A percentile compares a stretch with the other conserved stretches of the same genome.
Conservation (phyloP, 345 rosid genomes). For the Hibiscus mutabilis region DNA sequence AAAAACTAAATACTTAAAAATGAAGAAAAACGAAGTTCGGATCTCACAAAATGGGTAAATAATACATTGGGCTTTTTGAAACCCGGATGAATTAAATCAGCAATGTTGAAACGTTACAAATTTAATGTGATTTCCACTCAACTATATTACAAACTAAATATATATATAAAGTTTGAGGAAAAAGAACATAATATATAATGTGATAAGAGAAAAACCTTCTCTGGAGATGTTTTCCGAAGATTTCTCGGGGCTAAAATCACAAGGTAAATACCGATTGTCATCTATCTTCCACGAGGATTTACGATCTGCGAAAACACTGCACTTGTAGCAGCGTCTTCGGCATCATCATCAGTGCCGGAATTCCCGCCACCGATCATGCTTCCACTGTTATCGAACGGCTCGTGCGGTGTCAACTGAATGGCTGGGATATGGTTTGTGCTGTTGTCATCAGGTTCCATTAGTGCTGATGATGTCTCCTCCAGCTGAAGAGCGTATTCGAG, state of each 20-base stretch:
- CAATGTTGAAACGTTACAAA: slow-evolving; percentile 15
- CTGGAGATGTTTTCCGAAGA: slow-evolving; percentile 11
- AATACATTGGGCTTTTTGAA: no score
- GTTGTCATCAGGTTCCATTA: slow-evolving; percentile 88
- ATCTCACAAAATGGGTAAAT: no score
- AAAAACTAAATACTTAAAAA: no score
- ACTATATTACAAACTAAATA: slow-evolving; percentile 30
- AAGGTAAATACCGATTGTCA: background rate
- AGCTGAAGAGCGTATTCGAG: slow-evolving; percentile 92
- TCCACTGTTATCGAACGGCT: slow-evolving; percentile 76
- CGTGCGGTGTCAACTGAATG: slow-evolving; percentile 73
- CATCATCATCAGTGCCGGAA: slow-evolving; percentile 63
- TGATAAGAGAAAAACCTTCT: slow-evolving; percentile 16
- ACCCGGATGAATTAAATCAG: slow-evolving; percentile 16
- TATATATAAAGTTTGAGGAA: slow-evolving; percentile 24
- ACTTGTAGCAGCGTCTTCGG: slow-evolving; percentile 77
- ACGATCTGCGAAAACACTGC: slow-evolving; percentile 98
- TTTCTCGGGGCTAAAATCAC: slow-evolving; percentile 11
- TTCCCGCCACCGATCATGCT: slow-evolving; percentile 51
- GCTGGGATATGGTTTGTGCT: slow-evolving; percentile 90
- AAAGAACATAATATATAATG: slow-evolving; percentile 13
- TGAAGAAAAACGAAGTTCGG: no score
- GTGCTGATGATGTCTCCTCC: slow-evolving; percentile 78
- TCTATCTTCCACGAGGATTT: slow-evolving; percentile 87
- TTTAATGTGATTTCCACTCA: slow-evolving; percentile 19